Conservation (phyloP, 768 basidiomycete species). For the Rhizopogon vesiculosus region DNA sequence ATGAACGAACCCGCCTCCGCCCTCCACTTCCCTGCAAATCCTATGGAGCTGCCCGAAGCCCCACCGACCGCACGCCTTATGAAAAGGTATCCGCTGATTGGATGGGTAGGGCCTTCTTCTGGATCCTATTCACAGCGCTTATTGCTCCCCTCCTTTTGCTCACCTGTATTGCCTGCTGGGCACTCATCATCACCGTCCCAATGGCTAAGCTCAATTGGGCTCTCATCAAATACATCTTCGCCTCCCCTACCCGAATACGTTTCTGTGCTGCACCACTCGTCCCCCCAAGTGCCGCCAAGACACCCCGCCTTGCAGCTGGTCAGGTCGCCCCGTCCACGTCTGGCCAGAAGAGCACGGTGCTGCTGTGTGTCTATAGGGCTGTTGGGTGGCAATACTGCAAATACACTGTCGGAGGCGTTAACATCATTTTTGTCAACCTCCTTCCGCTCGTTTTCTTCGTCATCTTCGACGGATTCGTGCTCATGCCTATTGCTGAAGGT, state of each 20-base stretch:
- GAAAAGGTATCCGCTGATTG: constrained; percentile 35
- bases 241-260: constrained; percentile 78
- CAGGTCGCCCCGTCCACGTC: constrained; percentile 76
- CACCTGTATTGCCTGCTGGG: constrained; percentile 92
- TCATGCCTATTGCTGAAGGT: constrained; percentile 67
- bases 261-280: constrained; percentile 86
- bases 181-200: constrained; percentile 89
- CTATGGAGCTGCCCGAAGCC: constrained; percentile 57
- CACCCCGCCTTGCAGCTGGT: constrained; percentile 74
- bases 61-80: constrained; percentile 15
- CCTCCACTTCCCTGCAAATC: constrained; percentile 43
- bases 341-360: constrained; percentile 77
- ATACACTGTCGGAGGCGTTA: constrained; percentile 97
- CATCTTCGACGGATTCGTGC: constrained; percentile 87
- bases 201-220: constrained; percentile 99
- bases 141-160: constrained; percentile 87
- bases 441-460: constrained; percentile 92
- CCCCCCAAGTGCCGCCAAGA: constrained; percentile 41
- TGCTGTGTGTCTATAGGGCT: constrained; percentile 93
- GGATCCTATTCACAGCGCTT: constrained; percentile 68
- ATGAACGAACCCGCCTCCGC: constrained; percentile 31
- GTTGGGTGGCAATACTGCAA: constrained; percentile 93
- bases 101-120: constrained; percentile 77
- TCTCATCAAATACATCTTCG: constrained; percentile 77
- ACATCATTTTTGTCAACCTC: constrained; percentile 97